Base-by-base conservation (phyloP, 2,329 filamentous ascomycete genomes). In the Plenodomus biglobosus region DNA sequence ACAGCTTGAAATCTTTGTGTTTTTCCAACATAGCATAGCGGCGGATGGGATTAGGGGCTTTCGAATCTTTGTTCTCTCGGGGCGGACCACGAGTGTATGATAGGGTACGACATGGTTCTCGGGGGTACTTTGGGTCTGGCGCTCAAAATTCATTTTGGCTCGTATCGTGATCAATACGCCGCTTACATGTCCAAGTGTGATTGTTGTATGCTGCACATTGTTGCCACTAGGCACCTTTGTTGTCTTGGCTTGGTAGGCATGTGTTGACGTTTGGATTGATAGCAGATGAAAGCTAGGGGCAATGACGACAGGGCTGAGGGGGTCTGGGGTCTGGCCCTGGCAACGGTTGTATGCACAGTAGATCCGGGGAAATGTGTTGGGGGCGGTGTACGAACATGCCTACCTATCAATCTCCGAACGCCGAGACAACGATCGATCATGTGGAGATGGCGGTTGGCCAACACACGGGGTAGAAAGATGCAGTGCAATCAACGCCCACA, bases 51-150 rank as follows among this genome's bases (percentile, higher is more conserved):
- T 15, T 32, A 32, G 40, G 18, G 42, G 16, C 36, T 36, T 24
- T 34, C 20, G 45, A 32, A 39, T 24, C 39, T 24, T 45, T 55
- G 35, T 45, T 49, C 45, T 50, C 42, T 55, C 50, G 50, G 46
- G 38, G 49, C 46, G 48, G 27, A 32, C 27, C 27, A 32, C 27
- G 27, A 15, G 27, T 32, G 27, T 32, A 32, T 32, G 27, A 32
- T 11, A 15, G 27, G 27, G 27, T 32, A 32, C 27, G 27, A 48
- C 45, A 44, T 41, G 34, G 50, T 55, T 57, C 50, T 52, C 53
- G 46, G 47, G 40, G 50, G 53, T 55, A 38, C 13, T 8, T 32
- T 32, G 6, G 27, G 27, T 32, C 27, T 32, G 27, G 27, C 13
- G 6, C 8, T 6, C 27, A 32, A 15, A 32, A 32, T 32, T 32